Evolutionary conservation across 441 rosid species (phyloP), one percentile per base, ranked within the genome.

Genomic region (Macaranga tanarius): DNA sequence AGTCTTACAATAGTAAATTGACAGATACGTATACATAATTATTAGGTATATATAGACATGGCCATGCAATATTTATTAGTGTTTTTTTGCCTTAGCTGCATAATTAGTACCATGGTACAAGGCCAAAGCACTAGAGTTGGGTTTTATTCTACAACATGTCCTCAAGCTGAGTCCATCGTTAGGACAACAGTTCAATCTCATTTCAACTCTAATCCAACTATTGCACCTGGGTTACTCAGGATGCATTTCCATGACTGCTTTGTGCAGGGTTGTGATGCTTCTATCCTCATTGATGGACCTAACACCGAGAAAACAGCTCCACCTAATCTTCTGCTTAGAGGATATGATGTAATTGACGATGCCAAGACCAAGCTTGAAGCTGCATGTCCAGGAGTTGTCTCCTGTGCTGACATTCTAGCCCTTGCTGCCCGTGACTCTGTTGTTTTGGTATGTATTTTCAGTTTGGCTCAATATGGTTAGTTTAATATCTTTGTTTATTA

Each of bases 231-330:
- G 0, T 63, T 92, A 50, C 71, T 92, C 3, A 87, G 93, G 76
- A 88, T 90, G 92, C 86, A 79, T 40, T 88, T 87, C 71, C 97
- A 92, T 44, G 96, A 92, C 71, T 90, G 92, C 69, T 92, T 92
- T 20, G 89, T 92, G 13, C 82, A 65, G 15, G 97, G 96, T 2
- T 90, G 94, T 7, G 92, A 92, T 34, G 97, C 79, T 58, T 92
- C 96, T 5, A 34, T 90, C 61, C 93, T 90, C 61, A 85, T 88
- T 11, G 76, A 82, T 1, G 96, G 96, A 2, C 0, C 85, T 23
- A 71, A 61, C 61, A 62, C 90, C 0, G 95, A 92, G 80, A 85
- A 73, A 74, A 89, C 90, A 0, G 87, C 92, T 1, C 52, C 12
- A 15, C 84, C 89, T 0, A 90, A 88, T 71, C 73, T 34, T 22